phyloP scores from a whole-genome alignment of 2,329 filamentous ascomycete genomes.

The Pseudocercospora vitis region DNA sequence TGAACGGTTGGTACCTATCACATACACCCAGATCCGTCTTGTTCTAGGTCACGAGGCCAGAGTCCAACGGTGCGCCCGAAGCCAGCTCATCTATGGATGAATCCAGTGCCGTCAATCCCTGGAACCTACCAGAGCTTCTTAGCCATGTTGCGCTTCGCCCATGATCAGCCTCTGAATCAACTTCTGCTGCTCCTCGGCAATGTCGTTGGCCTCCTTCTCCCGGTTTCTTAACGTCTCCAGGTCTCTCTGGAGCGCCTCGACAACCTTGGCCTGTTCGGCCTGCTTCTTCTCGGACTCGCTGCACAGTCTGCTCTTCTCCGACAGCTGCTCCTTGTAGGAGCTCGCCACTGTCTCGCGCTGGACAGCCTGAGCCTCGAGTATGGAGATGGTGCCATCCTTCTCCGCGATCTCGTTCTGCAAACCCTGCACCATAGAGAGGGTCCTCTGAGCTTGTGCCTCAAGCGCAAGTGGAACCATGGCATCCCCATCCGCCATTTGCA shows the following conservation, averaged over 20 bases:
- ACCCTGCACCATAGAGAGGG: constrained; percentile 19
- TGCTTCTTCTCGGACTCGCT: constrained; percentile 8
- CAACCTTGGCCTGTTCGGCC: neutral
- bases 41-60: too few relatives aligned
- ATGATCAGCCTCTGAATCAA: constrained; percentile 19
- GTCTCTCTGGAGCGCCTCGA: constrained; percentile 8
- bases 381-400: constrained; percentile 10
- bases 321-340: neutral
- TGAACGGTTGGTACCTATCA: too few relatives aligned
- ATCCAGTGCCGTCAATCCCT: too few relatives aligned
- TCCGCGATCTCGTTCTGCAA: constrained; percentile 18
- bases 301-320: neutral
- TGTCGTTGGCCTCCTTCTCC: neutral
- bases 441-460: constrained; percentile 22
- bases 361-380: neutral
- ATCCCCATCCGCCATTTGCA: constrained; percentile 10
- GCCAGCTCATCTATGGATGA: too few relatives aligned
- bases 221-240: neutral
- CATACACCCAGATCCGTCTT: too few relatives aligned
- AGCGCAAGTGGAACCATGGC: constrained; percentile 14
- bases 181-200: constrained; percentile 17
- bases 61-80: too few relatives aligned
- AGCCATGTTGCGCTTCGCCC: neutral
- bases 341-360: constrained; percentile 1
- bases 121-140: neutral